Evolutionary conservation across 768 basidiomycete genomes (phyloP).

Genomic region (Tulasnella sp.): DNA sequence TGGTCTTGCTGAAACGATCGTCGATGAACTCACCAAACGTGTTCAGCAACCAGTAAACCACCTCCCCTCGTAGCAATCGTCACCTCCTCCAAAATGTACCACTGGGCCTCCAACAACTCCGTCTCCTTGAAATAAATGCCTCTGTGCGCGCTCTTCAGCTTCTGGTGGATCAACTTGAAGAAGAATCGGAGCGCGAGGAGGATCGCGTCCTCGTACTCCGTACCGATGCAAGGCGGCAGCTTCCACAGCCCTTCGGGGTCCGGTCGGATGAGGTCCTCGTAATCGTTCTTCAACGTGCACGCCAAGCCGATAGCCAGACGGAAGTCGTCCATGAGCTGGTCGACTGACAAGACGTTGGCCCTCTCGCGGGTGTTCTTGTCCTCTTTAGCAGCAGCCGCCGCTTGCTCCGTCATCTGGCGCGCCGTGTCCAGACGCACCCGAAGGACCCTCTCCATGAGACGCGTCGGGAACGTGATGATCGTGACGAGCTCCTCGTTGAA

Average conservation of each 20-base stretch:
- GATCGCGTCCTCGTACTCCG: slow-evolving; percentile 83
- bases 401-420: slow-evolving; percentile 59
- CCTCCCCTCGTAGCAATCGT: slow-evolving; percentile 80
- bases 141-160: slow-evolving; percentile 83
- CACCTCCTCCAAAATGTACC: slow-evolving; percentile 89
- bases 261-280: slow-evolving; percentile 79
- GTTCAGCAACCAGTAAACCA: slow-evolving; percentile 85
- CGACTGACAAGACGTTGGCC: slow-evolving; percentile 80
- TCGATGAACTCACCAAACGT: slow-evolving; percentile 66
- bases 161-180: slow-evolving; percentile 92
- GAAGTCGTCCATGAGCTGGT: slow-evolving; percentile 88
- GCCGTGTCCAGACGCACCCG: slow-evolving; percentile 84
- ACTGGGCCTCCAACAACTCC: slow-evolving; percentile 92
- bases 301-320: slow-evolving; percentile 84
- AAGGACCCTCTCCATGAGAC: slow-evolving; percentile 83
- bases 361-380: not conserved
- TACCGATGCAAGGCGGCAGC: slow-evolving; percentile 75
- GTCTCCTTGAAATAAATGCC: slow-evolving; percentile 97
- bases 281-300: slow-evolving; percentile 90
- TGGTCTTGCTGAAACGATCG: not conserved
- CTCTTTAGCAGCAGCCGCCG: not conserved
- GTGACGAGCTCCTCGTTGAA: slow-evolving; percentile 84
- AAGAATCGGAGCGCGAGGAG: slow-evolving; percentile 78
- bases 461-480: slow-evolving; percentile 92
- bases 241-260: slow-evolving; percentile 84